Evolutionary conservation across 2,329 filamentous ascomycete genomes (phyloP), one percentile per base, ranked within the genome.

Genomic region (Rhynchosporium agropyri): DNA sequence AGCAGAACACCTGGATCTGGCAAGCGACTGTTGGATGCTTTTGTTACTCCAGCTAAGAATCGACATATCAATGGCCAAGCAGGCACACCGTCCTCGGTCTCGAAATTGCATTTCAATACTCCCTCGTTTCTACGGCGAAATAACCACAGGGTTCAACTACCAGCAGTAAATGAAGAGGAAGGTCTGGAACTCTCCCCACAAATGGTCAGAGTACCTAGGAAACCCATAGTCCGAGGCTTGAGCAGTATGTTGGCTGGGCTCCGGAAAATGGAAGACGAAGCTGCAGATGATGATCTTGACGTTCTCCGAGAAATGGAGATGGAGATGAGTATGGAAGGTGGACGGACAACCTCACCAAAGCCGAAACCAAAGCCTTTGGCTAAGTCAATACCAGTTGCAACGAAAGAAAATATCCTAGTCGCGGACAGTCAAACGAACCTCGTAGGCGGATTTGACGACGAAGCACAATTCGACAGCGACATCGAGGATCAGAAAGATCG

Each of bases 161-260:
- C 82, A 0, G 75, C 80, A 0, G 78, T 88, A 0, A 79, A 84
- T 64, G 87, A 90, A 69, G 80, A 77, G 33, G 74, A 80, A 58
- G 81, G 81, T 62, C 74, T 77, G n/a, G 78, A 76, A 2, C 78
- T 81, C 0, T 77, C 78, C 3, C 83, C 83, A 0, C 71, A 73
- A 59, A 71, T 72, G 64, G 63, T 84, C 3, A 77, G 81, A 42
- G 74, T 86, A 31, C 86, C 84, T 2, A 80, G 80, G 46, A 87
- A 85, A 69, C 83, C 85, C 8, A 76, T 90, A n/a, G 84, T 85
- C 1, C 82, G 89, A 62, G 89, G 88, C 33, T 76, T 95, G 61
- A 93, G 89, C 73, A 87, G 85, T 66, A 88, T 93, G 67, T 87
- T 94, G 28, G 87, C 88, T 26, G 84, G 84, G 29, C 78, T 94